A percentile compares a stretch with the other conserved stretches of the same genome.
These are phyloP conservation scores for Vanilla planifolia DNA, from an alignment of 106 monocot genomes.

Conservation along the genomic window DNA sequence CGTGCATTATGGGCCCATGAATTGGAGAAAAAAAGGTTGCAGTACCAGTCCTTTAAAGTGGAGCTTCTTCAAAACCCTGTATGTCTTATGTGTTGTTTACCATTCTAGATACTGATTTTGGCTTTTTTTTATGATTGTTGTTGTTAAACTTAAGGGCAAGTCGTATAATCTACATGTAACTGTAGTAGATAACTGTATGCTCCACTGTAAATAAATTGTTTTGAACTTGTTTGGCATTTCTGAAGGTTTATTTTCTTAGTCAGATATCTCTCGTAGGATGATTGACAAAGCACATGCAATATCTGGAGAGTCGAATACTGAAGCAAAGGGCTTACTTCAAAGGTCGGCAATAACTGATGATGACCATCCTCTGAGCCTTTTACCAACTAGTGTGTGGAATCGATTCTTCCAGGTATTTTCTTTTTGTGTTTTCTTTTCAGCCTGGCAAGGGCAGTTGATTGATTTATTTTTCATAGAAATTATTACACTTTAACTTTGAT, in stretches of 20 bases:
- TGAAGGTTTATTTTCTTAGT: constrained; percentile 44
- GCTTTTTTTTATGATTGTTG: no score
- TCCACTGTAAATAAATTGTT: no score
- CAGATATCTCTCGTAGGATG: constrained; percentile 57
- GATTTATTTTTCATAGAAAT: no score
- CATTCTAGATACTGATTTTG: no score
- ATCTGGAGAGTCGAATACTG: constrained; percentile 17
- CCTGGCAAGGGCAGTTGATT: no score
- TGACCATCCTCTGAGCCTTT: constrained; percentile 75
- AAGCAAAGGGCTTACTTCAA: constrained; percentile 25
- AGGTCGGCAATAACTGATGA: constrained; percentile 49
- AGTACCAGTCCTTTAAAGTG: constrained; percentile 72
- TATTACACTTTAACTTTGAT: no score
- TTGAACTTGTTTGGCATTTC: constrained; percentile 10
- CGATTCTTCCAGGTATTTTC: constrained; percentile 74
- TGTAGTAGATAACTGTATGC: no score
- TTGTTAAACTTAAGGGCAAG: no score
- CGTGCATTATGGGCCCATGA: constrained; percentile 53
- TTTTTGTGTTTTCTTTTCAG: no score
- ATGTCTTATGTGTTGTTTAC: constrained; percentile 11
- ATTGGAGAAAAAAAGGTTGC: constrained; percentile 60
- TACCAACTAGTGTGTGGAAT: constrained; percentile 67
- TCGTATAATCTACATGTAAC: no score
- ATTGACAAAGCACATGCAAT: constrained; percentile 25
- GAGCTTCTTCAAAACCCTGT: constrained; percentile 80